Conservation (phyloP, 345 rosid genomes). For the Laguncularia racemosa region DNA sequence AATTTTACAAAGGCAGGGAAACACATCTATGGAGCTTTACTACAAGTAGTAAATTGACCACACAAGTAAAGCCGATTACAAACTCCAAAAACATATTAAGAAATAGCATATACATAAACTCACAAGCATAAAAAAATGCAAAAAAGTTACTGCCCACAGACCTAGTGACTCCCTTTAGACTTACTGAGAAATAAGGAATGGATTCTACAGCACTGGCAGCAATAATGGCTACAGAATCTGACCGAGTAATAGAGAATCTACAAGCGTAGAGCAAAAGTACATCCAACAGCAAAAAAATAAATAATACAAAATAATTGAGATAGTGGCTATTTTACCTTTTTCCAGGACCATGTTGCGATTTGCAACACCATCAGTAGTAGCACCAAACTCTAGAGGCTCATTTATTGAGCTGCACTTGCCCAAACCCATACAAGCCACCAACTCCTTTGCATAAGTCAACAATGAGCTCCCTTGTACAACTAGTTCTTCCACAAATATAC, state of each 20-base stretch:
- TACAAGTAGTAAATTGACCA: no score
- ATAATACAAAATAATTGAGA: no score
- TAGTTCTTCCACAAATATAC: slow-evolving; percentile 94
- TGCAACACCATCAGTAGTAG: slow-evolving; percentile 99
- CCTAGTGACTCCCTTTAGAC: slow-evolving; percentile 99
- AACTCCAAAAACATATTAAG: slow-evolving; percentile 1
- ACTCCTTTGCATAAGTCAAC: slow-evolving; percentile 92
- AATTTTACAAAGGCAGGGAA: no score
- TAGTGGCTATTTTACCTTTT: slow-evolving; percentile 50
- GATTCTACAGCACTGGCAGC: slow-evolving; percentile 94
- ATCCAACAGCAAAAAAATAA: not conserved
- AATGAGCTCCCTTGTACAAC: slow-evolving; percentile 79
- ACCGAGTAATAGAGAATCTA: slow-evolving; percentile 98
- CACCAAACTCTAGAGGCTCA: slow-evolving; percentile 98
- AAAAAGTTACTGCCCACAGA: slow-evolving; percentile 12
- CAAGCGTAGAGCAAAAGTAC: slow-evolving; percentile 5
- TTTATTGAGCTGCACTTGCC: slow-evolving; percentile 54
- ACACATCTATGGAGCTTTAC: no score
- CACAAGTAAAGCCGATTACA: no score
- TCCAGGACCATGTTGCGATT: slow-evolving; percentile 98
- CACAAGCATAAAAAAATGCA: not conserved
- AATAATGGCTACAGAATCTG: slow-evolving; percentile 97
- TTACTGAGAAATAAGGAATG: slow-evolving; percentile 88
- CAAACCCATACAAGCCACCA: slow-evolving; percentile 94
- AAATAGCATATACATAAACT: not conserved